These are phyloP conservation scores for Sporothrix pseudoabietina DNA, from an alignment of 2,329 filamentous ascomycete genomes.

Conservation along the genomic window DNA sequence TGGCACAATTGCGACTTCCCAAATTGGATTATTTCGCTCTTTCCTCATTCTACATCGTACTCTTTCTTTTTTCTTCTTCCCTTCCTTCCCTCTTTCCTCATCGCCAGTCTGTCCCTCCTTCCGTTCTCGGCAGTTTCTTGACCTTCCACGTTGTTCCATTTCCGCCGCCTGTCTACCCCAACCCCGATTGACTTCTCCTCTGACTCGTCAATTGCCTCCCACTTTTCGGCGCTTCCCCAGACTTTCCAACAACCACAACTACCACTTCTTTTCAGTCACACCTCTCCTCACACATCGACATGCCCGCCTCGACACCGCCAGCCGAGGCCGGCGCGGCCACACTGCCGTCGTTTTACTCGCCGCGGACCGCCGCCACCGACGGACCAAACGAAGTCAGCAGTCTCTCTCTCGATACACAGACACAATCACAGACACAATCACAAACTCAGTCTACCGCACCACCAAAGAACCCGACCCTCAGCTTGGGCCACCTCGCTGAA, in stretches of 20 bases:
- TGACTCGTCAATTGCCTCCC: too few relatives aligned
- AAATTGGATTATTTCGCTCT: too few relatives aligned
- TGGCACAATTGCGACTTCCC: background rate
- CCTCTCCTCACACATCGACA: background rate
- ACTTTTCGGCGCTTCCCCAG: background rate
- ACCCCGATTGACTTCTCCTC: background rate
- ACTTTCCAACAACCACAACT: background rate
- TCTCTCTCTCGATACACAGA: slow-evolving; percentile 13
- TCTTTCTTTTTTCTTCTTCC: too few relatives aligned
- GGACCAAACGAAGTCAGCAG: slow-evolving; percentile 31
- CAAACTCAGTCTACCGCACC: background rate
- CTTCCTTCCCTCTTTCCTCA: background rate
- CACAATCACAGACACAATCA: background rate
- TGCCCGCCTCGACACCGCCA: slow-evolving; percentile 21
- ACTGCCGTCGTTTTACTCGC: slow-evolving; percentile 34
- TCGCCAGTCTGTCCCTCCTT: background rate
- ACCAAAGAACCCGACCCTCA: background rate
- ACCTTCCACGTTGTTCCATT: slow-evolving; percentile 5
- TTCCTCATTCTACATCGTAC: background rate
- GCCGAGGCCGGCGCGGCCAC: background rate
- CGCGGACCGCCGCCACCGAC: slow-evolving; percentile 31
- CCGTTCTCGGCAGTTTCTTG: background rate
- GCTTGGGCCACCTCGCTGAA: slow-evolving; percentile 2
- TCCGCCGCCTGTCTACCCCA: background rate
- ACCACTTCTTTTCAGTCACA: too few relatives aligned